Conservation (phyloP, 306 rosid genomes). For the Cicer chorassanicum region DNA sequence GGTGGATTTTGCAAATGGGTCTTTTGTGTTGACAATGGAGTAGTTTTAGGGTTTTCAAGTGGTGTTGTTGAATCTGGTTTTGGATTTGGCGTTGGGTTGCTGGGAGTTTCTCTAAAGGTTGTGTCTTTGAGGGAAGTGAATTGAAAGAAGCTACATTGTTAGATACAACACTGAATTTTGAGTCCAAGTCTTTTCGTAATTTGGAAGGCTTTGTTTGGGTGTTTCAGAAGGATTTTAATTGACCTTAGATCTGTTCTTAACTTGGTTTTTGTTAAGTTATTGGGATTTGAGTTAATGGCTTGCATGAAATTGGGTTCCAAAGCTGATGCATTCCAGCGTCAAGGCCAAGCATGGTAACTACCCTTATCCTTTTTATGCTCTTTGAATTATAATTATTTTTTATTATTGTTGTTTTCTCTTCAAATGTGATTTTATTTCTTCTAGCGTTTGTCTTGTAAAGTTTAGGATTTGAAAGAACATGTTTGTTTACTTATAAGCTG, state of each 20-base stretch:
- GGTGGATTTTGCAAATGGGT: conserved; percentile 36
- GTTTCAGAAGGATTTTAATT: conserved; percentile 34
- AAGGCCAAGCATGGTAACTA: conserved; percentile 97
- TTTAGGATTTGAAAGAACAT: neutral
- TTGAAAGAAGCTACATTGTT: conserved; percentile 62
- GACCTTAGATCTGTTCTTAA: conserved; percentile 29
- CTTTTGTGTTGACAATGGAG: conserved; percentile 54
- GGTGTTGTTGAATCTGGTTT: conserved; percentile 38
- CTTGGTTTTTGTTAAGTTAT: conserved; percentile 23
- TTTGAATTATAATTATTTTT: conserved; percentile 24
- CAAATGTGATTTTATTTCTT: conserved; percentile 6
- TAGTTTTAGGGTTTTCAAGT: conserved; percentile 56
- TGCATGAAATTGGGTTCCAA: conserved; percentile 96
- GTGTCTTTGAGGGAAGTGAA: conserved; percentile 43
- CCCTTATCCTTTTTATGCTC: conserved; percentile 23
- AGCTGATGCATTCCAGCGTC: conserved; percentile 90
- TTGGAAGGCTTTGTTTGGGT: conserved; percentile 31
- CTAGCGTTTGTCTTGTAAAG: conserved; percentile 23
- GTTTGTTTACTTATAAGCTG: conserved; percentile 14
- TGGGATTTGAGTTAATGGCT: conserved; percentile 65
- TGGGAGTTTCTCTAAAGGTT: conserved; percentile 39
- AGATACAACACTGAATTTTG: conserved; percentile 43
- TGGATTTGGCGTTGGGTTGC: conserved; percentile 46
- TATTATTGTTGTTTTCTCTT: conserved; percentile 23
- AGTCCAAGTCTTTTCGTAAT: neutral